Evolutionary conservation across 1,284 basidiomycete species (phyloP).

Genomic region (Neonothopanus nambi): DNA sequence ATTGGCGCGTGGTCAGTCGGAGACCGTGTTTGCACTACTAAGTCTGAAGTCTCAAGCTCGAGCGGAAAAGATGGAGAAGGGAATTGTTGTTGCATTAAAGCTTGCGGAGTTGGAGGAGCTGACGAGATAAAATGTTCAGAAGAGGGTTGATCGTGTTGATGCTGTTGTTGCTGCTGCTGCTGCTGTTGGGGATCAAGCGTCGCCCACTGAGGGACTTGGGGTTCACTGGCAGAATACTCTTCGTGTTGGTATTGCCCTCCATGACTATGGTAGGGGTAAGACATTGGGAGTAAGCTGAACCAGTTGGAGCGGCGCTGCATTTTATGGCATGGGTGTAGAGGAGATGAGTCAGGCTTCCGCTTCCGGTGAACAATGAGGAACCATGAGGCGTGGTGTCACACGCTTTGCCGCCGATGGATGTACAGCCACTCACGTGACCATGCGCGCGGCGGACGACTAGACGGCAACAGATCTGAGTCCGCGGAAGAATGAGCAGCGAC

Average conservation of each 20-base stretch:
- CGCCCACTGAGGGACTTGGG: constrained; percentile 30
- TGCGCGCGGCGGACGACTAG: not conserved
- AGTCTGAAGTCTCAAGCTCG: constrained; percentile 25
- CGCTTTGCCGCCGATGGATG: not conserved
- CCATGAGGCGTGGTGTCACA: not conserved
- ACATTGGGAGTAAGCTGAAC: constrained; percentile 21
- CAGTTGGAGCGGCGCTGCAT: not conserved
- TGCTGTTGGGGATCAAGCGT: constrained; percentile 28
- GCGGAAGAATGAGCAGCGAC: too few species aligned
- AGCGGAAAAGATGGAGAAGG: constrained; percentile 17
- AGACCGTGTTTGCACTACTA: constrained; percentile 28
- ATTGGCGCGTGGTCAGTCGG: constrained; percentile 23
- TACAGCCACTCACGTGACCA: not conserved
- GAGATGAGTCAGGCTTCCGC: not conserved
- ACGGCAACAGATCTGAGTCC: too few species aligned
- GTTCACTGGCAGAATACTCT: constrained; percentile 23
- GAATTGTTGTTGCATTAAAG: constrained; percentile 10
- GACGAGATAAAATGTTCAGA: constrained; percentile 21
- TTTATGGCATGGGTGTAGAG: constrained; percentile 1
- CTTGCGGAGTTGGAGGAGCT: too few species aligned
- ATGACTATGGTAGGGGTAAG: constrained; percentile 27
- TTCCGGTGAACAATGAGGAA: constrained; percentile 3
- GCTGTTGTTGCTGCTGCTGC: constrained; percentile 18
- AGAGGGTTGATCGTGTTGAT: constrained; percentile 17
- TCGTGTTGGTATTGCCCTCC: constrained; percentile 9